phyloP scores from a whole-genome alignment of 2,329 filamentous ascomycete genomes.

The Stemphylium beticola region DNA sequence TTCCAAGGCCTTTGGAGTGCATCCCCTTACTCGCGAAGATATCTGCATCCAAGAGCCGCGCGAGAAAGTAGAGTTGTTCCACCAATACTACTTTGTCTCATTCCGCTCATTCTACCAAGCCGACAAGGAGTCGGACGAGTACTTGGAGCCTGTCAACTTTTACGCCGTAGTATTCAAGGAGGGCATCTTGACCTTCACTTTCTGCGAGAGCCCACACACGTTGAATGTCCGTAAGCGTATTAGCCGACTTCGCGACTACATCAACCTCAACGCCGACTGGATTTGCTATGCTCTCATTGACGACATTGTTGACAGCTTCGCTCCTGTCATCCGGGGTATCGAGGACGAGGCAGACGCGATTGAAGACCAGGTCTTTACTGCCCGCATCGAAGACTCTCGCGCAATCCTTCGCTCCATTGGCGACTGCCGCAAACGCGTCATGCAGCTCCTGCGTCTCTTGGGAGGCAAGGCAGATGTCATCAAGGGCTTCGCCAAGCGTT shows the following conservation, averaged over 20 bases:
- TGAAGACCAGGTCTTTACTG: constrained; percentile 93
- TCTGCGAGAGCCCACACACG: constrained; percentile 84
- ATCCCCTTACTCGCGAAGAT: constrained; percentile 94
- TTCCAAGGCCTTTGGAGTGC: constrained; percentile 93
- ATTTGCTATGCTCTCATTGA: constrained; percentile 99
- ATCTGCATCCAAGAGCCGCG: constrained; percentile 94
- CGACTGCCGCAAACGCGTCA: constrained; percentile 89
- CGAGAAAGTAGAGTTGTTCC: constrained; percentile 98
- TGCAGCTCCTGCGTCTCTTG: constrained; percentile 88
- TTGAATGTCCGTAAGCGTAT: constrained; percentile 90
- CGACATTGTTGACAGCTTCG: constrained; percentile 96
- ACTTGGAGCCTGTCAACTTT: constrained; percentile 93
- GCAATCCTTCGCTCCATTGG: constrained; percentile 87
- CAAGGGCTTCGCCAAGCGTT: constrained; percentile 95
- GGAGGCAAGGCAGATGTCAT: constrained; percentile 99
- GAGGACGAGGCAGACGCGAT: constrained; percentile 90
- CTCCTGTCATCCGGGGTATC: constrained; percentile 83
- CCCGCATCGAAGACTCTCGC: constrained; percentile 87
- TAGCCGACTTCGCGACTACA: constrained; percentile 89
- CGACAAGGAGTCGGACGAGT: constrained; percentile 78
- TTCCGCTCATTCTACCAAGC: constrained; percentile 92
- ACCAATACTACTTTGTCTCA: constrained; percentile 96
- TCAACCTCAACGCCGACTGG: constrained; percentile 95
- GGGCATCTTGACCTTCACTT: constrained; percentile 93
- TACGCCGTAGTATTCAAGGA: constrained; percentile 97